Percentiles rank a stretch among this genome's conserved stretches.
Conservation (phyloP, 306 rosid species). For the Cicer yamashitae region DNA sequence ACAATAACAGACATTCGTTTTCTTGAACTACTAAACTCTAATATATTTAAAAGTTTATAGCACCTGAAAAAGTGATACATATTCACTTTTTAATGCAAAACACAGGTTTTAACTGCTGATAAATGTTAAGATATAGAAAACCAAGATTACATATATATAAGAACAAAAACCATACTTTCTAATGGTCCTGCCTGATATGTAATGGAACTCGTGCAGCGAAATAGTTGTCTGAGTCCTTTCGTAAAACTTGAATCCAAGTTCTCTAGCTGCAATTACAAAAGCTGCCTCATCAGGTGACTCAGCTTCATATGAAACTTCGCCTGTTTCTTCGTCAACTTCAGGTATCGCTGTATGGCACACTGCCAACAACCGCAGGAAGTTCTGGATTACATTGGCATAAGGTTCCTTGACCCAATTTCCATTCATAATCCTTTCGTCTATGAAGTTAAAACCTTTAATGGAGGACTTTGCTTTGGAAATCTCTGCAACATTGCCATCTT, state of each 20-base stretch:
- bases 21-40: conserved; percentile 91
- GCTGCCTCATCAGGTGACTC: conserved; percentile 99
- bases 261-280: conserved; percentile 89
- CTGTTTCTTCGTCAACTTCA: conserved; percentile 78
- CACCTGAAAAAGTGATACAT: conserved; percentile 53
- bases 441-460: conserved; percentile 78
- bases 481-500: conserved; percentile 51
- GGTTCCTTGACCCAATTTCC: conserved; percentile 79
- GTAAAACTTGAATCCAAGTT: conserved; percentile 86
- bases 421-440: conserved; percentile 78
- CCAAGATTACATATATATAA: conserved; percentile 18
- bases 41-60: conserved; percentile 62
- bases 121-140: conserved; percentile 7
- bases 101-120: conserved; percentile 11
- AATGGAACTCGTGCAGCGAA: conserved; percentile 67
- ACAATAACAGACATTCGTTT: conserved; percentile 89
- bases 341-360: conserved; percentile 94
- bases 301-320: conserved; percentile 76
- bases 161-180: conserved; percentile 58
- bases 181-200: conserved; percentile 48
- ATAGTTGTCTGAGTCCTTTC: conserved; percentile 80
- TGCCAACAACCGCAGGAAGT: conserved; percentile 70
- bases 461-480: conserved; percentile 47
- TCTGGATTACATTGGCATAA: conserved; percentile 60
- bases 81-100: conserved; percentile 1